Conservation (phyloP, 257 asterid species). For the Mitragyna speciosa region DNA sequence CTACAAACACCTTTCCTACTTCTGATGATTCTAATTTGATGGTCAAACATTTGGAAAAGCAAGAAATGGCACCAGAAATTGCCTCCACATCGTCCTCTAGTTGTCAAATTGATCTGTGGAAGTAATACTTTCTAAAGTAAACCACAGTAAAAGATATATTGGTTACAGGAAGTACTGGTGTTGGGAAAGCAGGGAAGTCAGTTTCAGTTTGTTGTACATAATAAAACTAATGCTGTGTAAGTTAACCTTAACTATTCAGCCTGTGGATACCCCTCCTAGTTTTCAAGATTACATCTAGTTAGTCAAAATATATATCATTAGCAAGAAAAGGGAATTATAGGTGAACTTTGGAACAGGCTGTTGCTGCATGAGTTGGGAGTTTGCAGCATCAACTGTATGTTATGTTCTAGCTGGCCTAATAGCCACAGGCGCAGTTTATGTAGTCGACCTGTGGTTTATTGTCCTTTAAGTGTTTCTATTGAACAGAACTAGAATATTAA, state of each 20-base stretch:
- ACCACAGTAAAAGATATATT: not conserved
- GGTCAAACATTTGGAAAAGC: conserved; percentile 32
- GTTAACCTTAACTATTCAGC: conserved; percentile 7
- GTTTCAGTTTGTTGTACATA: conserved; percentile 26
- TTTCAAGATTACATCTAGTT: not conserved
- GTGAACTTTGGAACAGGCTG: conserved; percentile 5
- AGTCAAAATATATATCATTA: not conserved
- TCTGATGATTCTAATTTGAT: conserved; percentile 31
- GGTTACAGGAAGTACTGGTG: conserved; percentile 20
- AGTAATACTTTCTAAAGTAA: conserved; percentile 26
- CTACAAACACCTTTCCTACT: conserved; percentile 23
- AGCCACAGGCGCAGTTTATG: conserved; percentile 33
- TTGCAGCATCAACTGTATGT: conserved; percentile 13
- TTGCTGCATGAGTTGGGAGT: conserved; percentile 17
- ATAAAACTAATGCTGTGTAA: conserved; percentile 19
- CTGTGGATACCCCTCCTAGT: conserved; percentile 1
- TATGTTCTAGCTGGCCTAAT: conserved; percentile 13
- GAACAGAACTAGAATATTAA: conserved; percentile 6
- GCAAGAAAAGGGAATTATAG: conserved; percentile 5
- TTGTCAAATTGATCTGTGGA: conserved; percentile 53
- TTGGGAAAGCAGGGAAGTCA: conserved; percentile 3
- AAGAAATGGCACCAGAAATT: conserved; percentile 42
- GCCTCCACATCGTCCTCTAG: conserved; percentile 50
- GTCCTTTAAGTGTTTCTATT: conserved; percentile 20
- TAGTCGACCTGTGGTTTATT: conserved; percentile 29